phyloP scores from a whole-genome alignment of 331 rosid genomes.

The Malus hybrid region DNA sequence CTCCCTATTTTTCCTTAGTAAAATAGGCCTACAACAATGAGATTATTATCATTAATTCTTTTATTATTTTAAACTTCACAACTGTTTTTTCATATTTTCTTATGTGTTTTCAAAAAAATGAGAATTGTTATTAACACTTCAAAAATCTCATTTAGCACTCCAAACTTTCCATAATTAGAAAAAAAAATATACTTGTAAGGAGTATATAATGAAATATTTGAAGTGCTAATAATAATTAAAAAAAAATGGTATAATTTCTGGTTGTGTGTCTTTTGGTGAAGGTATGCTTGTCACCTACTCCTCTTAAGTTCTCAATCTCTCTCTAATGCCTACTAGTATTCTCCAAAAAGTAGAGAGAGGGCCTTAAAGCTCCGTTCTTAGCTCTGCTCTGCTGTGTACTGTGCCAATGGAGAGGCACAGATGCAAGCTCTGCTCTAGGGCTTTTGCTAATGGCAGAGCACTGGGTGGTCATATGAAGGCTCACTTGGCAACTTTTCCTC shows the following conservation, averaged over 20 bases:
- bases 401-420: slow-evolving; percentile 62
- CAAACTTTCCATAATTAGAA: no score
- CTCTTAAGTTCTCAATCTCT: slow-evolving; percentile 52
- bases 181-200: no score
- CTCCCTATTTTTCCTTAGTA: no score
- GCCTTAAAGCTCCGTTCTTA: slow-evolving; percentile 9
- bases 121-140: no score
- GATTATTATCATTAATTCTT: no score
- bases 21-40: no score
- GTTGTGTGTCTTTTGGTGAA: slow-evolving; percentile 67
- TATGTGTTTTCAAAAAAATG: not conserved
- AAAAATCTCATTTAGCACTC: no score
- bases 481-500: slow-evolving; percentile 57
- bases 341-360: not conserved
- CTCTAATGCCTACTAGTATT: not conserved
- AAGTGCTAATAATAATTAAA: no score
- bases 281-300: slow-evolving; percentile 98
- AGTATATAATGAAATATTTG: no score
- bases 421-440: slow-evolving; percentile 70
- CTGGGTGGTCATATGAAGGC: slow-evolving; percentile 92
- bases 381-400: slow-evolving; percentile 3
- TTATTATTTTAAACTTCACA: slow-evolving; percentile 3
- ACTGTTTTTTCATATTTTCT: slow-evolving; percentile 8
- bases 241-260: slow-evolving; percentile 17
- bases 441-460: slow-evolving; percentile 71